Base-by-base conservation (phyloP, 768 basidiomycete species). In the Lactarius akahatsu region DNA sequence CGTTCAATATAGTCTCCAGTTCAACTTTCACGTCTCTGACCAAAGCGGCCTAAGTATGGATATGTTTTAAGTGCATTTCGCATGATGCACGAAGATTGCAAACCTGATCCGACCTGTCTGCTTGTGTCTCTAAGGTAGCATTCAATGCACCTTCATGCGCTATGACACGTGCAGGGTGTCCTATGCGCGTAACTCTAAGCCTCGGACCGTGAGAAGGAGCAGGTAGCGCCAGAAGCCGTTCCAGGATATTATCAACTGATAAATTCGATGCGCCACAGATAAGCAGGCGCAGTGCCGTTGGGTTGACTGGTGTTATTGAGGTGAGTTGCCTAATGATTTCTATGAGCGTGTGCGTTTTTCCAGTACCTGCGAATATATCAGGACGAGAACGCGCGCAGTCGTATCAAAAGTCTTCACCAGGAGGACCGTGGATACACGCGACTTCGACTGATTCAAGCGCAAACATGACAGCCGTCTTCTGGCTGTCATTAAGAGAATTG, bases 371-470 rank as follows among this genome's bases (percentile, higher is more conserved):
- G 60, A 11, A 57, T 13, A 26, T 10, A 55, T 66, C 26, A 58
- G 56, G 62, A 52, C 40, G 9, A 16, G 38, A 30, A 40, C 2
- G 30, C 18, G 30, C 28, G 7, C 36, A 10, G 38, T n/a, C 26
- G 13, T 8, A 45, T 20, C 4, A 26, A 6, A 23, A 5, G 9
- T n/a, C 2, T 43, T 30, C 73, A 85, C 96, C 96, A 67, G 97
- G 97, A n/a, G 97, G 97, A 0, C 97, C 97, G 73, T 98, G 96
- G 30, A 99, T 94, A 71, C 94, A 93, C 1, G 92, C 93, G 0
- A 98, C 84, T 74, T 96, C 89, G 5, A 84, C 81, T 0, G 91
- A 86, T 68, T 85, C 85, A 6, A 99, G 76, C n/a, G 89, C 89
- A 72, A 97, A 95, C 60, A 77, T 80, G 38, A 98, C 86, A 0